A percentile compares a stretch with the other conserved stretches of the same genome.
Evolutionary conservation across 208 protist genomes (phyloP).

Genomic region (Acanthamoeba castellanii): DNA sequence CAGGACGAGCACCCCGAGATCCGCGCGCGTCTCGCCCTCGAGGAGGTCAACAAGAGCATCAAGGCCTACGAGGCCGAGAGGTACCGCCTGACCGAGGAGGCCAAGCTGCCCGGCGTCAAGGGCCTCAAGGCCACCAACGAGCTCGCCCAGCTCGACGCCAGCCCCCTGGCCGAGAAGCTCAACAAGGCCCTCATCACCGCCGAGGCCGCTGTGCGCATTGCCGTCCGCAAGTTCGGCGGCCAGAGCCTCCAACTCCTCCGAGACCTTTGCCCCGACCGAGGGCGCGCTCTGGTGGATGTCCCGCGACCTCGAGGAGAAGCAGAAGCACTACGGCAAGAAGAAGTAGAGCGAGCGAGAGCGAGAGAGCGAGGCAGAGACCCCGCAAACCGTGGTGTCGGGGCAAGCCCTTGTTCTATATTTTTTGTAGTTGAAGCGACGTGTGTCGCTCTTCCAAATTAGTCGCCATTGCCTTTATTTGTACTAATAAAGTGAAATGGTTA

Average conservation of each 20-base stretch:
- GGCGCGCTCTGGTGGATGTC: conserved; percentile 85
- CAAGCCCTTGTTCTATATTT: too few relatives aligned
- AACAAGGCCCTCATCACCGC: conserved; percentile 84
- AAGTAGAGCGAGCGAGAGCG: conserved; percentile 39
- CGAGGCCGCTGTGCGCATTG: conserved; percentile 84
- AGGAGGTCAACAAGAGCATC: conserved; percentile 85
- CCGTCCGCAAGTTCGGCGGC: conserved; percentile 84
- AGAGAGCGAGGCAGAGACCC: too few relatives aligned
- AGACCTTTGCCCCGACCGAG: conserved; percentile 43
- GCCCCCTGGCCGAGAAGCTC: conserved; percentile 81
- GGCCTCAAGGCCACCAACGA: conserved; percentile 85
- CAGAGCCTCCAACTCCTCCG: neutral
- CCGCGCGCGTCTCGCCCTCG: conserved; percentile 82
- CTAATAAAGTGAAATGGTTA: too few relatives aligned
- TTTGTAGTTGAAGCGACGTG: too few relatives aligned
- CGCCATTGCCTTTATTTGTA: too few relatives aligned
- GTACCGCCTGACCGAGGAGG: conserved; percentile 64
- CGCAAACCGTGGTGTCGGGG: too few relatives aligned
- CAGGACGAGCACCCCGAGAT: conserved; percentile 85
- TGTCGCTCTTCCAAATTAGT: too few relatives aligned
- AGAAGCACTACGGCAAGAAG: conserved; percentile 81
- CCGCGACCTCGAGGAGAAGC: conserved; percentile 83
- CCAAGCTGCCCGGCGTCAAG: conserved; percentile 64
- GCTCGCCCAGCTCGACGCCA: conserved; percentile 82
- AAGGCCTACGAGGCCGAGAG: conserved; percentile 85